Evolutionary conservation across 1,284 basidiomycete genomes (phyloP).

Genomic region (Kwoniella shivajii): DNA sequence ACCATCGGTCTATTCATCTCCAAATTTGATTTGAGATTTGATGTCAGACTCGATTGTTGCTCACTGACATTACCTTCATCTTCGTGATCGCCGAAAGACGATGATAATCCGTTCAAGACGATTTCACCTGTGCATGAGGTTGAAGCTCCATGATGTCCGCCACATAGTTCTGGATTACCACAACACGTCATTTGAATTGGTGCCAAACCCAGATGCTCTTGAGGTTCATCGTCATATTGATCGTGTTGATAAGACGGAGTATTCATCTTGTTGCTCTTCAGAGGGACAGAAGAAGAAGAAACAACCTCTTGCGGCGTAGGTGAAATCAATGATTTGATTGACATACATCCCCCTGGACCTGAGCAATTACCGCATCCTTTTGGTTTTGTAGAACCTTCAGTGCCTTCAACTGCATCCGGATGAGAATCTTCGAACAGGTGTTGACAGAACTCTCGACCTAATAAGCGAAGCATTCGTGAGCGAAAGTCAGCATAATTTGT

Average conservation of each 20-base stretch:
- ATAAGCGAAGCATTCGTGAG: not conserved
- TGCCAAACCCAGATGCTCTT: too few relatives aligned
- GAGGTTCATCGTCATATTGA: slow-evolving; percentile 3
- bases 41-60: too few relatives aligned
- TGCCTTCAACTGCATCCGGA: not conserved
- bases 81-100: not conserved
- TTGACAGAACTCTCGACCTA: slow-evolving; percentile 79
- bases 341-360: slow-evolving; percentile 15
- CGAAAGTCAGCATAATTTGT: not conserved
- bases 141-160: slow-evolving; percentile 28
- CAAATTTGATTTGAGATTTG: not conserved
- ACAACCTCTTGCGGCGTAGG: slow-evolving; percentile 4
- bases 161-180: slow-evolving; percentile 46
- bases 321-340: slow-evolving; percentile 25
- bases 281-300: slow-evolving; percentile 1
- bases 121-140: slow-evolving; percentile 30
- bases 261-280: too few relatives aligned
- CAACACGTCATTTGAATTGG: slow-evolving; percentile 44
- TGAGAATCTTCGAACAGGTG: slow-evolving; percentile 63
- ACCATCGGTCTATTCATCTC: not conserved
- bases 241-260: slow-evolving; percentile 1
- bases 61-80: not conserved
- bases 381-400: not conserved
- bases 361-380: slow-evolving; percentile 27
- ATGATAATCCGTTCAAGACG: slow-evolving; percentile 6